A percentile compares a stretch with the other conserved stretches of the same genome.
Conservation (phyloP, 495 filamentous ascomycete genomes). For the Neurospora sp. region DNA sequence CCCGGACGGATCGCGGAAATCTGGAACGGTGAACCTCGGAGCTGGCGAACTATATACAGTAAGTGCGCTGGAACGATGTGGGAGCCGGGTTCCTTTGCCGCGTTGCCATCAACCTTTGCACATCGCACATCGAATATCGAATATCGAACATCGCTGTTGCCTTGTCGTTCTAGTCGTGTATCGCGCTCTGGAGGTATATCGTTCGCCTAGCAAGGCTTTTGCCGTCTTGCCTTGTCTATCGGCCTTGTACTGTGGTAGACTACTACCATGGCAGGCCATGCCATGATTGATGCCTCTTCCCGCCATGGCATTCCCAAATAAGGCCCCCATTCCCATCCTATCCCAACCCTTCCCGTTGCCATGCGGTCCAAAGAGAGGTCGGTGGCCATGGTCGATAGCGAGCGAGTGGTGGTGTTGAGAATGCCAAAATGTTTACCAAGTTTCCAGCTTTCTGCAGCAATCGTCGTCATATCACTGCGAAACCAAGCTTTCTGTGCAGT, state of each 20-base stretch:
- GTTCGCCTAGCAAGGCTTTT: background rate
- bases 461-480: background rate
- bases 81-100: background rate
- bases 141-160: background rate
- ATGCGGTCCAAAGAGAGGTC: background rate
- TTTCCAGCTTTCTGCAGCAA: background rate
- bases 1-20: background rate
- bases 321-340: background rate
- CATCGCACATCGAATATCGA: background rate
- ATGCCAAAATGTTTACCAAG: background rate
- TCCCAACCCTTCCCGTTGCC: background rate
- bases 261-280: background rate
- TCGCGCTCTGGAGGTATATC: background rate
- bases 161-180: background rate
- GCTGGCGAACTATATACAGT: background rate
- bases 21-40: background rate
- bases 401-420: background rate
- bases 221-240: background rate
- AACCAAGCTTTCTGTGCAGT: slow-evolving; percentile 4
- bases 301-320: background rate
- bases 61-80: background rate
- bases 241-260: background rate
- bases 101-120: background rate
- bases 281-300: background rate
- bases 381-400: background rate